A percentile compares a stretch with the other conserved stretches of the same genome.
Conservation (phyloP, 2,329 filamentous ascomycete species). For the Pezicula rhizophila region DNA sequence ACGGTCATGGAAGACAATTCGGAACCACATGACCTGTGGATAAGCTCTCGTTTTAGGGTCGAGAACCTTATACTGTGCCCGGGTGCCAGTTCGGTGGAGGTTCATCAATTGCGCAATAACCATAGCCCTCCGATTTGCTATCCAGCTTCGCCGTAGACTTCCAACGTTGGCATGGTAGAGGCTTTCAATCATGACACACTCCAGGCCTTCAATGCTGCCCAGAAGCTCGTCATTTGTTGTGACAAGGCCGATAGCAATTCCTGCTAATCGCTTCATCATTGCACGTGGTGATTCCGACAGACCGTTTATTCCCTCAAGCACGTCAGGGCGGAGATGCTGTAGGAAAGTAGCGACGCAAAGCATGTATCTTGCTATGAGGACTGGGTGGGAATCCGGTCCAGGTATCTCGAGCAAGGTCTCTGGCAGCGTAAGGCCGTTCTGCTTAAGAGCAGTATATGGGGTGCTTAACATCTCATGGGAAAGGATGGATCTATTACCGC, state of each 20-base stretch:
- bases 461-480: constrained; percentile 20
- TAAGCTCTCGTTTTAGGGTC: constrained; percentile 30
- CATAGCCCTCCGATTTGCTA: constrained; percentile 38
- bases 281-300: constrained; percentile 8
- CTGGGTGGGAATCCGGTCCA: constrained; percentile 29
- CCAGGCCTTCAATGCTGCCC: constrained; percentile 40
- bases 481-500: constrained; percentile 12
- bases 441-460: constrained; percentile 13
- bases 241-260: constrained; percentile 24
- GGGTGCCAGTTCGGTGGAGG: constrained; percentile 15
- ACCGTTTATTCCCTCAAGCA: constrained; percentile 1
- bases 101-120: constrained; percentile 33
- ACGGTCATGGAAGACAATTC: constrained; percentile 38
- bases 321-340: constrained; percentile 24
- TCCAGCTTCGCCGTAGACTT: constrained; percentile 40
- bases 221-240: constrained; percentile 40
- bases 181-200: constrained; percentile 40
- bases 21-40: constrained; percentile 38
- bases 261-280: constrained; percentile 19
- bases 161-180: constrained; percentile 38
- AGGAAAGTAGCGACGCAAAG: constrained; percentile 33
- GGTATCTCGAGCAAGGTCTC: constrained; percentile 20
- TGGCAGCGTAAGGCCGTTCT: constrained; percentile 8
- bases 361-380: constrained; percentile 36
- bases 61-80: constrained; percentile 13